phyloP scores from a whole-genome alignment of 495 filamentous ascomycete species.

The Antarctomyces pellizariae region DNA sequence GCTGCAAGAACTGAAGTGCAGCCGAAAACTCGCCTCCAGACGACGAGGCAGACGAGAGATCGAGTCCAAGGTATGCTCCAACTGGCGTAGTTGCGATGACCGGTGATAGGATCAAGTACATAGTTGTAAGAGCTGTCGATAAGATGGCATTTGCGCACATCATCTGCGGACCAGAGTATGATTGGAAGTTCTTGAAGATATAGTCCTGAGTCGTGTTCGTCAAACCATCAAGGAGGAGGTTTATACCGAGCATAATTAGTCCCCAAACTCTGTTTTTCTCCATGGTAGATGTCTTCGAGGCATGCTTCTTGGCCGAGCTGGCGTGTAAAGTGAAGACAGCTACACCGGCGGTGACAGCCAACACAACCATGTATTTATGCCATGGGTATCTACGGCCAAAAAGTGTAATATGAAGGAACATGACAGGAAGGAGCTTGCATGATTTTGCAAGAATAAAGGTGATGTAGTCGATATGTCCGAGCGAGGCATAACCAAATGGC shows the following conservation, averaged over 20 bases:
- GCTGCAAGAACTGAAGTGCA: slow-evolving; percentile 56
- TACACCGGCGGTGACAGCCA: slow-evolving; percentile 73
- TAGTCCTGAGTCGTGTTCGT: slow-evolving; percentile 95
- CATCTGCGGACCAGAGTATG: slow-evolving; percentile 87
- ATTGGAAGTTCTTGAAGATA: slow-evolving; percentile 57
- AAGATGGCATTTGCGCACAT: slow-evolving; percentile 96
- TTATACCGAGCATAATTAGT: slow-evolving; percentile 65
- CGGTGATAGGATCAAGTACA: slow-evolving; percentile 57
- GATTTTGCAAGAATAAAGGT: slow-evolving; percentile 95
- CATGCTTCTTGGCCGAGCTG: slow-evolving; percentile 38
- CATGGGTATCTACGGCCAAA: slow-evolving; percentile 80
- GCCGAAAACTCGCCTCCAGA: slow-evolving; percentile 43
- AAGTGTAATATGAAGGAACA: slow-evolving; percentile 83
- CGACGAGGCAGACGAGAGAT: slow-evolving; percentile 27
- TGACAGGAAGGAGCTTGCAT: slow-evolving; percentile 93
- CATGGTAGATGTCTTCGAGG: slow-evolving; percentile 21
- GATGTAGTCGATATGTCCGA: slow-evolving; percentile 93
- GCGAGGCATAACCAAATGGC: slow-evolving; percentile 84
- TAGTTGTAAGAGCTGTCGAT: slow-evolving; percentile 44
- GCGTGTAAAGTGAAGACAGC: slow-evolving; percentile 86
- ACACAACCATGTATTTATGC: slow-evolving; percentile 90
- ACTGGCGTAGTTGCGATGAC: slow-evolving; percentile 43
- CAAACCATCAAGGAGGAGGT: slow-evolving; percentile 83
- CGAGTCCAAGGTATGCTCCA: slow-evolving; percentile 43
- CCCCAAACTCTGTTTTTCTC: slow-evolving; percentile 47